These are phyloP conservation scores for Exserohilum turcica DNA, from an alignment of 2,329 filamentous ascomycete genomes.

Conservation along the genomic window DNA sequence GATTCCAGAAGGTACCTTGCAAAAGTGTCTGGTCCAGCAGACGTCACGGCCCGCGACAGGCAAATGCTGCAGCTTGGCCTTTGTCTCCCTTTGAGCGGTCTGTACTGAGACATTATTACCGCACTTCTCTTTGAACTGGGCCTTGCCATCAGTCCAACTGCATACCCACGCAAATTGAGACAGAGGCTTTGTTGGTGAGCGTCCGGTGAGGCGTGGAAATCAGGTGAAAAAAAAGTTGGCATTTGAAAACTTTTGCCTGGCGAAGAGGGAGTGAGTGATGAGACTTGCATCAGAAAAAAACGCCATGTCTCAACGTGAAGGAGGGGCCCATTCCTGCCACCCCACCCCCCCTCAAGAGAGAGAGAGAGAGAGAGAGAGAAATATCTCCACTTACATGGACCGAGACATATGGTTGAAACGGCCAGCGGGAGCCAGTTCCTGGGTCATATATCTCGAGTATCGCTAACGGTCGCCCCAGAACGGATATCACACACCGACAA, in stretches of 20 bases:
- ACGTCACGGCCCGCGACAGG: constrained; percentile 24
- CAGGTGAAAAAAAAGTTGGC: constrained; percentile 20
- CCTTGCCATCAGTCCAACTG: constrained; percentile 19
- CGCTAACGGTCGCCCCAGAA: constrained; percentile 15
- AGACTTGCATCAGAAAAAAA: constrained; percentile 17
- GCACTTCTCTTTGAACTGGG: constrained; percentile 14
- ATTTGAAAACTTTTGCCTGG: constrained; percentile 4
- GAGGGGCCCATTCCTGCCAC: not conserved
- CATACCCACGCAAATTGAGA: constrained; percentile 15
- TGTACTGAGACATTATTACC: constrained; percentile 37
- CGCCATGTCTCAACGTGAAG: constrained; percentile 16
- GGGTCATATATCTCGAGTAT: constrained; percentile 33
- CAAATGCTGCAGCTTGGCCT: constrained; percentile 26
- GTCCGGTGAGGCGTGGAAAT: constrained; percentile 29
- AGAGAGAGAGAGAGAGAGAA: too few species aligned
- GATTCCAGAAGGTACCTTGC: constrained; percentile 23
- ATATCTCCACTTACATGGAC: not conserved
- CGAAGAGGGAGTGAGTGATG: constrained; percentile 16
- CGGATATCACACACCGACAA: constrained; percentile 23
- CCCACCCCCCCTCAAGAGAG: too few species aligned
- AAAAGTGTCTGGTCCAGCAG: constrained; percentile 10
- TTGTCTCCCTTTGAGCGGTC: constrained; percentile 32
- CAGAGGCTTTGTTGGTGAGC: constrained; percentile 23
- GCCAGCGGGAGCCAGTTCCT: constrained; percentile 7
- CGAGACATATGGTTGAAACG: not conserved